Evolutionary conservation across 371 early-diverging fungal genomes (phyloP).

Genomic region (Lichtheimia corymbifera): DNA sequence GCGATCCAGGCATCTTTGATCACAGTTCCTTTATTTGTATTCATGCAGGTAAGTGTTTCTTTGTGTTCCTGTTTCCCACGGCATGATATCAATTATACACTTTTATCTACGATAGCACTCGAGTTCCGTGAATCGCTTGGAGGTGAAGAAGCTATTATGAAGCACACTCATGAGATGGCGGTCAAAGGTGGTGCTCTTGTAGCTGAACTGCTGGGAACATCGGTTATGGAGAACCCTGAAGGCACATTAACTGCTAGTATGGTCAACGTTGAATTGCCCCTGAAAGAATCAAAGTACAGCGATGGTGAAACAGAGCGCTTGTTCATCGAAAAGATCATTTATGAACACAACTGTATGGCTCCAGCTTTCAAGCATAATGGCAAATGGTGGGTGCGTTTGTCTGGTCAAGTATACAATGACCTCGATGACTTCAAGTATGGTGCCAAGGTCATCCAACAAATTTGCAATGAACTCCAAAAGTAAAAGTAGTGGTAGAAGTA

Average conservation of each 20-base stretch:
- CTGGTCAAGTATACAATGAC: conserved; percentile 64
- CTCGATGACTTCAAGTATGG: conserved; percentile 51
- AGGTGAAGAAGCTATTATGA: conserved; percentile 54
- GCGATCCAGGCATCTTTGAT: conserved; percentile 42
- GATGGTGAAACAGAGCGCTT: conserved; percentile 16
- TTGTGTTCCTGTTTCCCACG: no score
- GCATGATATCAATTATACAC: neutral
- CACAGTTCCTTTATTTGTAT: conserved; percentile 47
- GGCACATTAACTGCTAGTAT: conserved; percentile 44
- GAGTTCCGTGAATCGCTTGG: conserved; percentile 56
- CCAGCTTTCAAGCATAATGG: conserved; percentile 51
- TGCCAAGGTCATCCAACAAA: conserved; percentile 41
- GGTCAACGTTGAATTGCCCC: conserved; percentile 64
- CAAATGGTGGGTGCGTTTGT: conserved; percentile 54
- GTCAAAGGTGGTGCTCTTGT: conserved; percentile 56
- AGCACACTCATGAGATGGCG: conserved; percentile 60
- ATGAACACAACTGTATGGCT: conserved; percentile 44
- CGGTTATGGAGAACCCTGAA: conserved; percentile 55
- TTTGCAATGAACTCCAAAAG: conserved; percentile 36
- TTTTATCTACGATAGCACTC: conserved; percentile 27
- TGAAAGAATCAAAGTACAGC: conserved; percentile 27
- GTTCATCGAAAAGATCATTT: conserved; percentile 41
- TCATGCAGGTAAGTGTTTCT: conserved; percentile 25
- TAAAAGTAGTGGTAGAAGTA: neutral
- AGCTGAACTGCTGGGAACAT: conserved; percentile 61